phyloP scores from a whole-genome alignment of 441 rosid genomes.

The Erodium moschatum region DNA sequence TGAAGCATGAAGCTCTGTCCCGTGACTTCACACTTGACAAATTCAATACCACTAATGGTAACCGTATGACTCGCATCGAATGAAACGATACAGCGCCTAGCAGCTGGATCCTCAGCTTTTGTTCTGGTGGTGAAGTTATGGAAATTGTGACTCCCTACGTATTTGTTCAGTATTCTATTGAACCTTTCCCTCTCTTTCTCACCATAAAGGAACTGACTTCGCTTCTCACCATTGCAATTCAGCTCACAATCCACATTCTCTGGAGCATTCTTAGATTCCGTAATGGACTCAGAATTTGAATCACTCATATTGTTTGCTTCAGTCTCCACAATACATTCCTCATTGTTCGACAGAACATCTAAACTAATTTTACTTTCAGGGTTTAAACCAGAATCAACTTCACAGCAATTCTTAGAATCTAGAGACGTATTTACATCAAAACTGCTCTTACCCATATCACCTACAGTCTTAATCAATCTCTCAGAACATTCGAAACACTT shows the following conservation, averaged over 20 bases:
- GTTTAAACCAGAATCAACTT: background rate
- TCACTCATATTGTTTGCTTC: constrained; percentile 17
- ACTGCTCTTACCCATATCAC: constrained; percentile 43
- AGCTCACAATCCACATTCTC: constrained; percentile 14
- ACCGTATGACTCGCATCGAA: constrained; percentile 47
- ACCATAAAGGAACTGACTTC: constrained; percentile 44
- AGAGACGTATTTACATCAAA: constrained; percentile 15
- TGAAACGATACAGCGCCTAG: constrained; percentile 58
- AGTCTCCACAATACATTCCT: background rate
- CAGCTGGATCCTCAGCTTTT: constrained; percentile 81
- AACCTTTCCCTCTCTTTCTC: constrained; percentile 68
- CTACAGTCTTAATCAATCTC: constrained; percentile 59
- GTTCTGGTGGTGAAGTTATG: constrained; percentile 89
- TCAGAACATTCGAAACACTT: constrained; percentile 74
- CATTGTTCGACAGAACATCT: background rate
- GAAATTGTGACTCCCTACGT: constrained; percentile 83
- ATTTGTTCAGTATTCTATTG: constrained; percentile 55
- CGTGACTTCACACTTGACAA: constrained; percentile 86
- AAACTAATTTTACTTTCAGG: constrained; percentile 6
- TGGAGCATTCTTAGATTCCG: constrained; percentile 7
- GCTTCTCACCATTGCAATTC: background rate
- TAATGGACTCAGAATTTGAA: constrained; percentile 13
- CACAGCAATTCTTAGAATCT: background rate
- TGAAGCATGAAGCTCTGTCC: constrained; percentile 99
- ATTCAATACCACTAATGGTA: constrained; percentile 59